phyloP scores from a whole-genome alignment of 1,139 yeast genomes.

The Suhomyces guaymorum region DNA sequence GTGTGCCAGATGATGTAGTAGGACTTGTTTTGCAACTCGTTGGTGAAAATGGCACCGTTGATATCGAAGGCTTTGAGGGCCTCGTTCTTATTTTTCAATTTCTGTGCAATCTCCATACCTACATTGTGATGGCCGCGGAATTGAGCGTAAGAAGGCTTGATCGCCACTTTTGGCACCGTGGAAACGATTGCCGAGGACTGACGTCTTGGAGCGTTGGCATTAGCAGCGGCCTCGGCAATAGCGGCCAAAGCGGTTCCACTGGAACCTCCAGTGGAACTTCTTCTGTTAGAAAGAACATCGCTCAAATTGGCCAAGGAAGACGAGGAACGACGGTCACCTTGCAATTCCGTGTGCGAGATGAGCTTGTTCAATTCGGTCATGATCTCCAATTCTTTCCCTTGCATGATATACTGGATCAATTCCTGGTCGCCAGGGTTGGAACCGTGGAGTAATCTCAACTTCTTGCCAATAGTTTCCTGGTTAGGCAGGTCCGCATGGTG shows the following conservation, averaged over 20 bases:
- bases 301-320: conserved; percentile 38
- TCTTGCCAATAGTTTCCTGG: conserved; percentile 26
- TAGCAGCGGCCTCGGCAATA: conserved; percentile 9
- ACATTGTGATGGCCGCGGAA: conserved; percentile 14
- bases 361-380: conserved; percentile 41
- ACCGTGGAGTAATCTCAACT: conserved; percentile 29
- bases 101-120: conserved; percentile 5
- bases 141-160: conserved; percentile 30
- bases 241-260: conserved; percentile 28
- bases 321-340: conserved; percentile 35
- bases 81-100: conserved; percentile 3
- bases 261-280: conserved; percentile 24
- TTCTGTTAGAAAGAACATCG: conserved; percentile 26
- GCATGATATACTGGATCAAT: conserved; percentile 34
- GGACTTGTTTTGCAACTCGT: conserved; percentile 40
- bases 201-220: conserved; percentile 20
- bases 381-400: conserved; percentile 39
- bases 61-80: conserved; percentile 23
- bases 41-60: conserved; percentile 44
- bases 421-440: conserved; percentile 31
- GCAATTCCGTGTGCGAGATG: conserved; percentile 37
- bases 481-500: conserved; percentile 11
- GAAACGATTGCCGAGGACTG: conserved; percentile 29
- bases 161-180: conserved; percentile 33
- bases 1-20: conserved; percentile 39